Base-by-base conservation (phyloP, 1,284 basidiomycete species). In the Trametes pubescens region DNA sequence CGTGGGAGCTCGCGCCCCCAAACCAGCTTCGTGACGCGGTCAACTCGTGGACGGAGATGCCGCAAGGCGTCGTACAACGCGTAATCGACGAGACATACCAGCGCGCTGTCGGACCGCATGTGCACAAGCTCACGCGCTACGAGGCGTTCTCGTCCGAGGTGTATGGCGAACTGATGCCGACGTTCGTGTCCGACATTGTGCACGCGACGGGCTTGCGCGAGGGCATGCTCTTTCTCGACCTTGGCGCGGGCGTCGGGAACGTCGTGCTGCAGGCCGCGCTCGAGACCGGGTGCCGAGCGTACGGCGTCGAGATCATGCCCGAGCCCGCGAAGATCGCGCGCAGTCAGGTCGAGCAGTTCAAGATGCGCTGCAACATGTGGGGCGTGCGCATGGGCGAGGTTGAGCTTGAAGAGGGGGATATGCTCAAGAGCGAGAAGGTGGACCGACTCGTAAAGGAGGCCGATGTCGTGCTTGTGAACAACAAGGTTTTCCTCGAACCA, bases 71-170 rank as follows among this genome's bases (percentile, higher is more conserved):
- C 8, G 76, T 89, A 16, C 81, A 86, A 78, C 87, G 89, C 32
- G 84, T 93, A 55, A 81, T 92, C 57, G 89, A 92, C 55, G 92
- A 93, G 76, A 90, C 88, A 40, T 93, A 93, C 71, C 91, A 93
- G 70, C 87, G 91, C 35, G 85, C 84, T 26, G 90, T 92, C 2
- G 90, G 90, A 6, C 91, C 91, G 0, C 83, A 90, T 69, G 84
- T 90, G 26, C 81, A 81, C 51, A 82, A 79, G 61, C 81, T 93
- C 48, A 84, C 82, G 67, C 83, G 85, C 63, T 93, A 93, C 71
- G 84, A 87, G 67, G 88, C 91, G 0, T 93, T 92, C 75, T 89
- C 89, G 18, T 89, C 86, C 66, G 85, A 86, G 24, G 89, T 90
- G 13, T 93, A 93, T 66, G 91, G 91, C 53, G 91, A 93, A 69